Evolutionary conservation across 2,329 filamentous ascomycete species (phyloP), one percentile per base, ranked within the genome.

Genomic region (Aspergillus bombycis): DNA sequence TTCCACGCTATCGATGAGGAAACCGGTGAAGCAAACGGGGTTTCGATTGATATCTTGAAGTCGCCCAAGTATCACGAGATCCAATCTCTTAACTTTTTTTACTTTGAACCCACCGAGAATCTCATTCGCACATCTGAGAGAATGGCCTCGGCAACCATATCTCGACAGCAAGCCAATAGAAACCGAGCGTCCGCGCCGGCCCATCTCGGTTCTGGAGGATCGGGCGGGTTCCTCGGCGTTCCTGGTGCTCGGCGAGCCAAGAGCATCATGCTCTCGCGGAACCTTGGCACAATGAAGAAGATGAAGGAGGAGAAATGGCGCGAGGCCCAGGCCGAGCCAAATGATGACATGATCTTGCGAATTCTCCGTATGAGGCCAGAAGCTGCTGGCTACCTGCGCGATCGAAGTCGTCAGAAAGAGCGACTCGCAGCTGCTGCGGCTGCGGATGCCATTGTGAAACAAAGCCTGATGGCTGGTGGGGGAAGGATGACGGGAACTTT

Each of bases 61-160:
- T 96, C 93, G 69, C 92, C 94, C 74, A 99, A 99, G 85, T 99
- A 97, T 83, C 94, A 97, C 82, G 95, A 99, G 78, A 88, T 99
- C 60, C 92, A 95, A 68, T 94, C 93, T 66, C 86, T 99, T 67
- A 96, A 97, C 82, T 99, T 98, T 85, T 99, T 98, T 84, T 99
- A 99, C 82, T 96, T 95, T 74, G 94, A 98, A 73, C 87, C 91
- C 36, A 96, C 93, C 1, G 92, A 96, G 65, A 94, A 91, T 71
- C 86, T 99, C 14, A 93, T 98, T 71, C 91, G 94, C 57, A 96
- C 93, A n/a, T 97, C 93, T 3, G 95, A 99, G 79, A 88, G 92
- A 61, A 99, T 99, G 91, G 94, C 94, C 4, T 90, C 92, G 2
- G 93, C 93, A 46, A 96, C 91, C 4, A 90, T 91, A 11, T 87